A percentile compares a stretch with the other conserved stretches of the same genome.
Conservation (phyloP, 1,139 yeast genomes). For the Nematodospora anomalae region DNA sequence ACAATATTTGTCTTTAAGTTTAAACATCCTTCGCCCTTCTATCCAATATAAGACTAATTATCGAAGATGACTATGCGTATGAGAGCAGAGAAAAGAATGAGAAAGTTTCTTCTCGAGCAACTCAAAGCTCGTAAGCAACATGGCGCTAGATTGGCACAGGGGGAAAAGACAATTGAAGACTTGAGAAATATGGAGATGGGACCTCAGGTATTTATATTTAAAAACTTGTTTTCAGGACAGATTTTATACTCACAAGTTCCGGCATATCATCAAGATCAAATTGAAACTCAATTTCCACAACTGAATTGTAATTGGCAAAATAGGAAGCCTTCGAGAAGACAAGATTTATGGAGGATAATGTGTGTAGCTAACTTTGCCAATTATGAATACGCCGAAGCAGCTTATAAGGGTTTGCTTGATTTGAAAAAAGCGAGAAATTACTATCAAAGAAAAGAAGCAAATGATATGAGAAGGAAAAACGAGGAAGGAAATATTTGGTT, state of each 20-base stretch:
- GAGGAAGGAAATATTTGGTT: conserved; percentile 82
- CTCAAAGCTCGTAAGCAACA: conserved; percentile 44
- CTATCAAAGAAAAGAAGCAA: conserved; percentile 57
- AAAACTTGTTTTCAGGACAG: conserved; percentile 87
- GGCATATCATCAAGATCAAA: conserved; percentile 66
- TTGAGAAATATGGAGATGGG: conserved; percentile 47
- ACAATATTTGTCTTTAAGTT: neutral
- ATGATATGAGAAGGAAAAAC: conserved; percentile 68
- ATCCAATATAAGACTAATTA: no score
- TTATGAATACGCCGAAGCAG: conserved; percentile 68
- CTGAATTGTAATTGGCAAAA: conserved; percentile 79
- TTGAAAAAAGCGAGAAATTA: conserved; percentile 74
- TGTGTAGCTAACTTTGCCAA: conserved; percentile 73
- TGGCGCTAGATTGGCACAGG: conserved; percentile 48
- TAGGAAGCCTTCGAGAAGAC: conserved; percentile 73
- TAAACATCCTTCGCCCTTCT: neutral
- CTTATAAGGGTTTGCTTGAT: conserved; percentile 73
- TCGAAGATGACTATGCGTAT: conserved; percentile 44
- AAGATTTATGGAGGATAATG: conserved; percentile 90
- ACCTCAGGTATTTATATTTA: conserved; percentile 79
- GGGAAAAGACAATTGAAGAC: conserved; percentile 29
- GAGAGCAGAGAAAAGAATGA: conserved; percentile 51
- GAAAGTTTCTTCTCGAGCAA: conserved; percentile 50
- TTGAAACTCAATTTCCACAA: conserved; percentile 66
- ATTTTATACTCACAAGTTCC: conserved; percentile 87